Percentiles rank a stretch among this genome's conserved stretches.
Evolutionary conservation across 768 basidiomycete species (phyloP).

Genomic region (Antrodiella citrinella): DNA sequence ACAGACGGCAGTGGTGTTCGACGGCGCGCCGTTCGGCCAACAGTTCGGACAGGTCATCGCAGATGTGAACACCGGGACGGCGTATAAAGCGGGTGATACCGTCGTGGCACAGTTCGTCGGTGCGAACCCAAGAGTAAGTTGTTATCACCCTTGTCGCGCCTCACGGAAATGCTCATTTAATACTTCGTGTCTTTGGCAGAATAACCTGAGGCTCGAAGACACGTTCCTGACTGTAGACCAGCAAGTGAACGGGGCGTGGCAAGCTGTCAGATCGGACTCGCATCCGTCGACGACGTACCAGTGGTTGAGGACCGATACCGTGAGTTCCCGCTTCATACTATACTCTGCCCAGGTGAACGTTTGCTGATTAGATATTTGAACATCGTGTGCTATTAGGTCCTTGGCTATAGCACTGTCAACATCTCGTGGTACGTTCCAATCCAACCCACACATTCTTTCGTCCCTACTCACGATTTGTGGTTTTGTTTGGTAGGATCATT

Average conservation of each 20-base stretch:
- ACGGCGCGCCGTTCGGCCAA: constrained; percentile 46
- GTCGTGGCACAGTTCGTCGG: constrained; percentile 55
- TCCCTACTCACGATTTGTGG: neutral
- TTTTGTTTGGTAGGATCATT: constrained; percentile 43
- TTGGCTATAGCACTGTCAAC: constrained; percentile 57
- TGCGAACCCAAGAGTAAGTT: constrained; percentile 65
- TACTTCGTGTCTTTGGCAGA: constrained; percentile 31
- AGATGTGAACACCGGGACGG: constrained; percentile 38
- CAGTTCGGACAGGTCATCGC: constrained; percentile 53
- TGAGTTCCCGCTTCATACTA: constrained; percentile 25
- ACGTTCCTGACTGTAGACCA: constrained; percentile 67
- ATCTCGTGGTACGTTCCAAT: constrained; percentile 48
- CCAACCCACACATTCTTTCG: neutral
- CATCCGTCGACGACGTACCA: constrained; percentile 67
- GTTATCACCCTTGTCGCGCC: too few species aligned
- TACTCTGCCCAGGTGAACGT: too few species aligned
- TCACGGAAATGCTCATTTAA: neutral
- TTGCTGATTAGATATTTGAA: too few species aligned
- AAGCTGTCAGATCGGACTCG: constrained; percentile 58
- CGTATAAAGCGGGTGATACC: constrained; percentile 50
- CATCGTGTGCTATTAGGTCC: constrained; percentile 27
- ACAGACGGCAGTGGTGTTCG: constrained; percentile 61
- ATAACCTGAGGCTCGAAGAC: constrained; percentile 66
- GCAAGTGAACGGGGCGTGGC: constrained; percentile 41
- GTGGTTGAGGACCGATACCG: constrained; percentile 53